phyloP scores from a whole-genome alignment of 2,329 filamentous ascomycete species.

The Aspergillus awamori region DNA sequence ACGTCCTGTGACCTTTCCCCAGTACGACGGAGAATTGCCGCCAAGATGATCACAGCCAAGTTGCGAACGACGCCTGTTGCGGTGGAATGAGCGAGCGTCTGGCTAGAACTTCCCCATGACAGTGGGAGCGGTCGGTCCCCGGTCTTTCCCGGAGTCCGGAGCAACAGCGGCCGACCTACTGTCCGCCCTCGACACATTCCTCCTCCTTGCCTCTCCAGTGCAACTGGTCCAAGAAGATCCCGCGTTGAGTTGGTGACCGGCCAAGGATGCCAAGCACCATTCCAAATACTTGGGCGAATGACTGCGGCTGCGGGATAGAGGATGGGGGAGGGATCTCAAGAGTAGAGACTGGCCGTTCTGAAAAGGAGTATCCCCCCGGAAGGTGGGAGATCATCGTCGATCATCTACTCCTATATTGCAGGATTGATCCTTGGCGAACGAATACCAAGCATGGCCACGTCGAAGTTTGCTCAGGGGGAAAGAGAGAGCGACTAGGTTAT shows the following conservation, averaged over 20 bases:
- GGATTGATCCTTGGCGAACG: constrained; percentile 20
- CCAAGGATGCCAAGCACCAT: constrained; percentile 15
- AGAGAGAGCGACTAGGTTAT: neutral
- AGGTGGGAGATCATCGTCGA: constrained; percentile 26
- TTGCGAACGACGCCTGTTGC: neutral
- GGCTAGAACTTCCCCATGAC: neutral
- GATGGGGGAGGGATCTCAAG: neutral
- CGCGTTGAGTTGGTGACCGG: constrained; percentile 10
- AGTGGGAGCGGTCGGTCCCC: neutral
- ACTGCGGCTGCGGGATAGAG: neutral
- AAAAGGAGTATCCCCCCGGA: constrained; percentile 4
- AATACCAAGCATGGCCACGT: constrained; percentile 10
- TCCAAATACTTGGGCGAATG: constrained; percentile 8
- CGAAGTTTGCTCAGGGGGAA: neutral
- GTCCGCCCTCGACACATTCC: constrained; percentile 9
- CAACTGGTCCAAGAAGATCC: constrained; percentile 3
- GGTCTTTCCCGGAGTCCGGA: neutral
- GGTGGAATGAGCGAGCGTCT: neutral
- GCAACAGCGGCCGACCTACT: neutral
- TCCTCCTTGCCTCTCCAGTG: constrained; percentile 13
- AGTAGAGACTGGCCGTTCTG: constrained; percentile 2
- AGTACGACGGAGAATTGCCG: constrained; percentile 19
- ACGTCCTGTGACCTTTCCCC: constrained; percentile 16
- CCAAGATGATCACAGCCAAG: constrained; percentile 15
- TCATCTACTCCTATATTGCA: constrained; percentile 21